Base-by-base conservation (phyloP, 352 stramenopile species). In the Phytopythium kandeliae region DNA sequence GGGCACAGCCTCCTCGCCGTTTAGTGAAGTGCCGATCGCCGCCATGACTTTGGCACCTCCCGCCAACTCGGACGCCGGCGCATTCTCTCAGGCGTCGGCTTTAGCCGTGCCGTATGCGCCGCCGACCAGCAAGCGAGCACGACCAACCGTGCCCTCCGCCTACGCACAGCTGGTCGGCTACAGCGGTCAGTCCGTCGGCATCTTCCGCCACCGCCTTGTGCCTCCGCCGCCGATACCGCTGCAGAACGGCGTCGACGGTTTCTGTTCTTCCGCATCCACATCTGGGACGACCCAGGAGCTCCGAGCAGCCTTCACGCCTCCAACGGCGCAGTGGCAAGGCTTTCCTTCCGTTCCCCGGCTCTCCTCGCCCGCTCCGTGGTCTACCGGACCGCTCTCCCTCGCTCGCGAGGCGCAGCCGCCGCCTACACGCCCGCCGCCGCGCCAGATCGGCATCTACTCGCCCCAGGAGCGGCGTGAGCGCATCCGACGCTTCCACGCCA, bases 401-500 rank as follows among this genome's bases (percentile, higher is more conserved):
- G 22, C 9, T 6, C 40, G 4, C 40, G 11, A 2, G 31, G 15
- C 10, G 16, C 21, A 22, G 24, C 48, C 16, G 11, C 28, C 10
- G 37, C 41, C 34, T 15, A 9, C 38, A 1, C 36, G 11, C 11
- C n/a, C 49, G 13, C 33, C 30, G 12, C 58, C 42, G 41, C 65
- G 70, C 19, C 79, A 71, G 40, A 87, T 91, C 50, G 79, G 79
- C 15, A 73, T 73, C 36, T 91, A 91, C 51, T 63, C 62, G 15
- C 80, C 80, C 0, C 59, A 72, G 15, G 62, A 73, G 22, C 66
- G 80, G 4, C 69, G 60, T 19, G 62, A 80, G 48, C 74, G 78
- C 33, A 68, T 91, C 33, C 59, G 64, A 36, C 78, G 78, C 22
- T 91, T 88, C 55, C 75, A 76, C 31, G 74, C 82, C 36, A 91